phyloP scores from a whole-genome alignment of 129 eudicot genomes.

The Solidago caesia region DNA sequence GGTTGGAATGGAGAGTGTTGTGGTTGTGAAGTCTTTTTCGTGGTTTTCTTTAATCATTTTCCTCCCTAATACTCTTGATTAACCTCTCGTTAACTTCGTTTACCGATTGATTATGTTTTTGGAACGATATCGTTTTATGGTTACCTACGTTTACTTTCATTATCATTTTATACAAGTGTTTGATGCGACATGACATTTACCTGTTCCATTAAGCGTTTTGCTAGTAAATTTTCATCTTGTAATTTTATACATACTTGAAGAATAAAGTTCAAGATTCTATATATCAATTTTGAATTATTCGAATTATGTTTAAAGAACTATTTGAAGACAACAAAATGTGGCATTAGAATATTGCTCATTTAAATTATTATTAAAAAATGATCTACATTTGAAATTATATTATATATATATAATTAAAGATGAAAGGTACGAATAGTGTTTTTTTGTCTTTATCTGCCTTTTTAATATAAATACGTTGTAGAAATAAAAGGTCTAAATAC shows the following conservation, averaged over 20 bases:
- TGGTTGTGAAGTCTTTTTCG: slow-evolving; percentile 54
- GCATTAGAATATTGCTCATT: background rate
- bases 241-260: background rate
- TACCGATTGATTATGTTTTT: slow-evolving; percentile 5
- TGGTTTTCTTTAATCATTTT: slow-evolving; percentile 30
- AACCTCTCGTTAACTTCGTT: slow-evolving; percentile 16
- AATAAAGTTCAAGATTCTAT: background rate
- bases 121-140: background rate
- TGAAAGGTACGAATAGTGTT: too few species aligned
- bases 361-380: background rate
- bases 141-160: background rate
- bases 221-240: background rate
- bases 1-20: slow-evolving; percentile 32
- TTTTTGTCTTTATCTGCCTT: too few species aligned
- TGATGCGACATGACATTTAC: background rate
- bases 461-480: too few species aligned
- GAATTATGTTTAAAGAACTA: background rate
- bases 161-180: background rate
- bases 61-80: slow-evolving; percentile 20
- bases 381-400: background rate
- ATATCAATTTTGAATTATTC: background rate
- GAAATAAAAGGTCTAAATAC: too few species aligned
- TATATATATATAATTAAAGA: too few species aligned
- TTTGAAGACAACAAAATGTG: background rate
- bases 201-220: slow-evolving; percentile 13